Conservation (phyloP, 2,329 filamentous ascomycete genomes). For the Orbilia ellipsospora region DNA sequence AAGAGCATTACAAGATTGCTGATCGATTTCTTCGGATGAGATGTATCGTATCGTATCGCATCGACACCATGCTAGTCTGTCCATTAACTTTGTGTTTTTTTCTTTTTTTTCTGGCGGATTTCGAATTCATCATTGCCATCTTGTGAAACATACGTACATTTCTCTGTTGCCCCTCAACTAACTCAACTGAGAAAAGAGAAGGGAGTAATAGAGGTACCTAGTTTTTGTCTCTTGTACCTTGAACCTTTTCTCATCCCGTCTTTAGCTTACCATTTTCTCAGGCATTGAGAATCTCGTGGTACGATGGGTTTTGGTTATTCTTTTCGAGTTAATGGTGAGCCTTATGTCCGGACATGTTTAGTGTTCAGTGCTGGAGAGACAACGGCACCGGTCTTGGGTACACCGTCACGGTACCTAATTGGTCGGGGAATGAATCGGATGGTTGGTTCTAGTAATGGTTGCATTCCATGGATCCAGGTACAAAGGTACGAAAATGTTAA, state of each 20-base stretch:
- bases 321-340: background rate
- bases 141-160: slow-evolving; percentile 12
- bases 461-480: slow-evolving; percentile 31
- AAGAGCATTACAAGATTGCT: background rate
- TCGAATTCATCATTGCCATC: background rate
- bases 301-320: no score
- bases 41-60: background rate
- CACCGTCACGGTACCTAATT: slow-evolving; percentile 7
- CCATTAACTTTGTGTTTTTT: background rate
- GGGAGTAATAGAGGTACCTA: background rate
- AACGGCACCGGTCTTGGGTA: slow-evolving; percentile 6
- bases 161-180: slow-evolving; percentile 1
- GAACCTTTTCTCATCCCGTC: no score
- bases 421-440: slow-evolving; percentile 32
- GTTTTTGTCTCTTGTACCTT: background rate
- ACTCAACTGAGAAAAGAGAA: background rate
- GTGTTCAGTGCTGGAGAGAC: background rate
- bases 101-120: background rate
- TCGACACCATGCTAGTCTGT: background rate
- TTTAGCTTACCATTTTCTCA: no score
- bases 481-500: background rate
- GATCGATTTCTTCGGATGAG: background rate
- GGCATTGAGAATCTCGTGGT: no score
- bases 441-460: background rate
- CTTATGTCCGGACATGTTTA: slow-evolving; percentile 30